Base-by-base conservation (phyloP, 2,329 filamentous ascomycete species). In the Apiospora hydei region DNA sequence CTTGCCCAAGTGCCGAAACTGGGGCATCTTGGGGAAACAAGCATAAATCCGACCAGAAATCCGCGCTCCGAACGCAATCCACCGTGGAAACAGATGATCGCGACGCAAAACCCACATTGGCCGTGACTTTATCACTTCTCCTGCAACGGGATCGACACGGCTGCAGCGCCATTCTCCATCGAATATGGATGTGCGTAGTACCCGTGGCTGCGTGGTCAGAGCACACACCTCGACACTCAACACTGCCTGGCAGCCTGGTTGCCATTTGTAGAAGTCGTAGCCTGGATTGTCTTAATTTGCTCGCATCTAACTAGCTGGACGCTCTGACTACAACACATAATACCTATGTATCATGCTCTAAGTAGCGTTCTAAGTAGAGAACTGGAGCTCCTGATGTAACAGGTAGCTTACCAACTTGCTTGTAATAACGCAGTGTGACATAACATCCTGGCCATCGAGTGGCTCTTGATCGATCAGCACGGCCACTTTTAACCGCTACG, bases 11-110 rank as follows among this genome's bases (percentile, higher is more conserved):
- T 61, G 30, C 53, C 53, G 53, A 61, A 21, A 21, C 26, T 57
- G 53, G 16, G 18, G 3, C 13, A 57, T 34, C 10, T n/a, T 38
- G 57, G 57, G 34, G 30, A 41, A 41, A 41, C 18, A 64, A 41
- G 57, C 10, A 41, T 64, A 64, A 64, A 64, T 64, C 57, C 57
- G 57, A 41, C 57, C 57, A 41, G 57, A 64, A 64, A 64, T 64
- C 57, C 57, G 57, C 16, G 46, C 53, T 61, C 53, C 53, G 53
- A 14, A 61, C 7, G 14, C 24, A 64, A 64, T 24, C 57, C 34
- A 61, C 57, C 57, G 21, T 41, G 34, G 30, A 64, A 64, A 64
- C 57, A 18, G 34, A 57, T 16, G 51, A 57, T 57, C 51, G 6
- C 51, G 2, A 34, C 16, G 8, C 16, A 38, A 38, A 38, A 38